Base-by-base conservation (phyloP, 257 asterid genomes). In the Solanum appendiculatum region DNA sequence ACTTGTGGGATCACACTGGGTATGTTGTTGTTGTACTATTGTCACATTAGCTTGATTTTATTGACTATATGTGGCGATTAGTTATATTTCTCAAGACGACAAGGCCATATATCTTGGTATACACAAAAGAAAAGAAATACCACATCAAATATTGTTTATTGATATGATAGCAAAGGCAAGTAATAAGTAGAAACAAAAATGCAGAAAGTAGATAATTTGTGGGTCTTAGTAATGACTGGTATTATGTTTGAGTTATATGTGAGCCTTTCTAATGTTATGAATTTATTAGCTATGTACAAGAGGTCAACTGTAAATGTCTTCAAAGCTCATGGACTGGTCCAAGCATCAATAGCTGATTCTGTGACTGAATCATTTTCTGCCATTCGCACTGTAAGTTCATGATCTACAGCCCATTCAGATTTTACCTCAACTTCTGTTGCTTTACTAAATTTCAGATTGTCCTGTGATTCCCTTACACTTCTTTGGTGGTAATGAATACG, bases 241-340 rank as follows among this genome's bases (percentile, higher is more conserved):
- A 31, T 81, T 81, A 42, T 81, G 85, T 81, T 81, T 48, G 42
- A 81, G 68, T 48, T 81, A 68, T 48, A 37, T 48, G 68, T 66
- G 36, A 21, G 25, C 75, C 37, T n/a, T 88, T 88, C 86, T 91
- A 86, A 88, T 74, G 21, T 46, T 82, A 68, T 58, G 23, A 51
- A 86, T 46, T 89, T 89, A 88, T 90, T 89, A 97, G 99, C 98
- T 87, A 88, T 95, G 86, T 97, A 95, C 90, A 95, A 95, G 91
- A 93, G 99, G 91, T 91, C 98, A 83, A 97, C 99, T 39, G 98
- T 94, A 90, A 94, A 85, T 84, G 98, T 95, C 82, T 97, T 94
- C 91, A 96, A 94, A 93, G 95, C 98, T 89, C 98, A 97, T 93
- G 99, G 99, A 86, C 87, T 95, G 78, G 97, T 92, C 89, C 97